Percentiles rank a stretch among this genome's conserved stretches.
These are phyloP conservation scores for Leptographium flavum DNA, from an alignment of 2,329 filamentous ascomycete genomes.

Conservation along the genomic window DNA sequence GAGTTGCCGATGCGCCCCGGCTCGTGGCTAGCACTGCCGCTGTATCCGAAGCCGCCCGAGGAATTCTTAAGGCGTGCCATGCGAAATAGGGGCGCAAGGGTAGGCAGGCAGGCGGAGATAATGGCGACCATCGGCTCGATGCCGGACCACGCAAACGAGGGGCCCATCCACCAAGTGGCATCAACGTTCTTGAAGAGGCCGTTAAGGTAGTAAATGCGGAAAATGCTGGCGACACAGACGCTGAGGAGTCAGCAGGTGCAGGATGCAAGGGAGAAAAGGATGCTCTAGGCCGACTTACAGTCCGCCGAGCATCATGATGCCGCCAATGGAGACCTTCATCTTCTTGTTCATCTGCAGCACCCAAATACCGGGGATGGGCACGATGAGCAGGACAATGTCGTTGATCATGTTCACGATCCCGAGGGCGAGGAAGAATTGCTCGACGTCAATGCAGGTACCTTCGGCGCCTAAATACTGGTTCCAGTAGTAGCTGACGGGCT, in stretches of 20 bases:
- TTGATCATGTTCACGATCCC: constrained; percentile 5
- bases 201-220: constrained; percentile 3
- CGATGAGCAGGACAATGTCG: constrained; percentile 1
- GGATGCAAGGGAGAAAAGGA: background rate
- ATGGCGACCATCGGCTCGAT: constrained; percentile 1
- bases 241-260: background rate
- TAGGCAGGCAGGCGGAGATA: constrained; percentile 2
- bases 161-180: constrained; percentile 2
- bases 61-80: background rate
- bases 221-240: constrained; percentile 1
- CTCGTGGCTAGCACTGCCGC: background rate
- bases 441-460: constrained; percentile 1
- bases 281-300: background rate
- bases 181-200: background rate
- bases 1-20: background rate
- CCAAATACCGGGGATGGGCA: background rate
- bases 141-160: background rate
- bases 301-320: constrained; percentile 2
- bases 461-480: background rate
- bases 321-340: background rate
- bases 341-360: background rate
- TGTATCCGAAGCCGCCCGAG: background rate
- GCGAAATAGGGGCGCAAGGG: background rate
- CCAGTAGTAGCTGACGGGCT: constrained; percentile 1
- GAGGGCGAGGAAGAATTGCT: constrained; percentile 1